phyloP scores from a whole-genome alignment of 495 filamentous ascomycete species.

The Coniosporium apollinis region DNA sequence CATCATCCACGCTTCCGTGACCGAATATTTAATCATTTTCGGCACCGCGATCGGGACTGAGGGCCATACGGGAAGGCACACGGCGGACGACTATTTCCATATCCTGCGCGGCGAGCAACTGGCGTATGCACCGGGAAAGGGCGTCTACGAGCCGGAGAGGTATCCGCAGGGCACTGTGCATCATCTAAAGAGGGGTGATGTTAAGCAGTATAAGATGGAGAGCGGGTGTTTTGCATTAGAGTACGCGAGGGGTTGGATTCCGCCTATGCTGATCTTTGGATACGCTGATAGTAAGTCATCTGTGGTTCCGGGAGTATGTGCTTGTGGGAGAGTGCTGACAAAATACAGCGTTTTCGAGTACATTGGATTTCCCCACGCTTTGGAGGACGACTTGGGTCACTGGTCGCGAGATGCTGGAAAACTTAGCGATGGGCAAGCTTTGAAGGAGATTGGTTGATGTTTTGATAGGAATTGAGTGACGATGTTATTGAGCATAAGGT shows the following conservation, averaged over 20 bases:
- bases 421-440: conserved; percentile 55
- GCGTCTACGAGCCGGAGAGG: conserved; percentile 50
- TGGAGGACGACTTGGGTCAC: conserved; percentile 61
- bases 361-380: conserved; percentile 57
- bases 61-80: conserved; percentile 72
- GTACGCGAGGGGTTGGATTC: conserved; percentile 81
- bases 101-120: conserved; percentile 61
- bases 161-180: conserved; percentile 64
- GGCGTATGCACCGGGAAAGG: conserved; percentile 55
- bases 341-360: too few relatives aligned
- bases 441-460: conserved; percentile 28
- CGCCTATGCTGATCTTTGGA: conserved; percentile 76
- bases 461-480: too few relatives aligned
- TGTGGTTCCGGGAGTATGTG: neutral
- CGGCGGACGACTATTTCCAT: conserved; percentile 85
- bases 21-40: conserved; percentile 71
- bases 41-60: conserved; percentile 76
- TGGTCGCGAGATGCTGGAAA: conserved; percentile 51
- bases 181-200: conserved; percentile 55
- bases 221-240: conserved; percentile 65
- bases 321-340: neutral
- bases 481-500: too few relatives aligned
- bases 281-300: conserved; percentile 55
- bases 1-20: conserved; percentile 73
- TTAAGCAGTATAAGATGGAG: conserved; percentile 76